Evolutionary conservation across 31 red algal species (phyloP), one percentile per base, ranked within the genome.

Genomic region (Asparagopsis taxiformis): DNA sequence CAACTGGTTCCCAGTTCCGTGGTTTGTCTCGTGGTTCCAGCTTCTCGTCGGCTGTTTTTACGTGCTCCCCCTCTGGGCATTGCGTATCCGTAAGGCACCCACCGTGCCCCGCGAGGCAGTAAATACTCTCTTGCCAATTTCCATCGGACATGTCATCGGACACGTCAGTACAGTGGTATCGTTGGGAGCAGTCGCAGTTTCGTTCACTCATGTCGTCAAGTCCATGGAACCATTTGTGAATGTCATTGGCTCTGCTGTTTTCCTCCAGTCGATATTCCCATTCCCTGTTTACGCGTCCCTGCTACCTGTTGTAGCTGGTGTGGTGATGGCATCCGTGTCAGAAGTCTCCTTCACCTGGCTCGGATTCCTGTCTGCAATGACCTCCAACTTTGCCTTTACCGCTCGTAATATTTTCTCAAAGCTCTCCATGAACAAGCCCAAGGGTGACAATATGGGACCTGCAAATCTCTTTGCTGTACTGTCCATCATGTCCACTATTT

Each of bases 141-240:
- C 87, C 26, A 28, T 92, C 15, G 78, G 62, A 49, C 97, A 99
- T 70, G 71, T 84, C 44, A 25, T 95, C 62, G 97, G 97, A 16
- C 97, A 99, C 59, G 75, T 99, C 5, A 55, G 62, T 24, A 95
- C 97, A 10, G 88, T 95, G 48, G 69, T 85, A 36, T 93, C 89
- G 21, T 70, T 93, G 15, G 81, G 89, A 34, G 80, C 80, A 46
- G 89, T 85, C 55, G 80, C 89, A 13, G 89, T 93, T 15, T 74
- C 65, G 51, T 99, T 99, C 70, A 93, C 97, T 0, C 97, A 99
- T 80, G 79, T 94, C 53, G 92, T 99, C 72, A 99, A 99, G 75
- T 89, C 80, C 63, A 81, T 90, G 55, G 97, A 99, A 68, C 97
- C 97, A 22, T 83, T 95, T 49, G 74, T 99, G 44, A 82, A 84